Evolutionary conservation across 192 early-diverging fungal species (phyloP), one percentile per base, ranked within the genome.

Genomic region (Rhizoclosmatium globosum): DNA sequence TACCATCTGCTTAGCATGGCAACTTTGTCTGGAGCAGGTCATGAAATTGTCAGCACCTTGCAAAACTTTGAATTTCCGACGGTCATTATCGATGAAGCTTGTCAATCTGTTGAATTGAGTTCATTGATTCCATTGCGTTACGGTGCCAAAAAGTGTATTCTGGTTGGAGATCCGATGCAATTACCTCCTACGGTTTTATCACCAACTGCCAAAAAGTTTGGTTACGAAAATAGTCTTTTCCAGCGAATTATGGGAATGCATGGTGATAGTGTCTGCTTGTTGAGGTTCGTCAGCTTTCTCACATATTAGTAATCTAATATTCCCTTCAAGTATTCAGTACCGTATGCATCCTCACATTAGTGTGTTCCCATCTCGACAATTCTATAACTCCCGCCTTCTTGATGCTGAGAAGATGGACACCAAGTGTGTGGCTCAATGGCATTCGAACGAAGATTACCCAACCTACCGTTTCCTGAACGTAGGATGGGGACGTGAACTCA

Each of bases 261-360:
- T 21, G 93, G 93, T 1, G 69, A 91, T 2, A 82, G 84, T 2
- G 92, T 97, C 13, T 89, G 91, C 73, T 82, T 99, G 57, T 82
- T 99, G 47, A 95, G 84, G 81, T 84, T 47, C 17, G 2, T 60
- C n/a, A n/a, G 15, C 44, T 71, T 47, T 75, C 71, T 62, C 19
- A 15, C 45, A 61, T 58, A 45, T 76, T 13, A n/a, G 56, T 41
- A 6, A 17, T 17, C 3, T 4, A n/a, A 58, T 2, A 39, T 47
- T 21, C 46, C 13, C 61, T 9, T 42, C 11, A 58, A 91, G 92
- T 73, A 96, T 97, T 59, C 96, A 99, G 87, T 99, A 98, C 82
- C 94, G 96, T 76, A 98, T 99, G 97, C 94, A 99, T 78, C 95
- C 96, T 0, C 87, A 91, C 39, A 97, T 99, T 21, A 95, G 94